phyloP scores from a whole-genome alignment of 2,329 filamentous ascomycete genomes.

The Xylaria sp. region DNA sequence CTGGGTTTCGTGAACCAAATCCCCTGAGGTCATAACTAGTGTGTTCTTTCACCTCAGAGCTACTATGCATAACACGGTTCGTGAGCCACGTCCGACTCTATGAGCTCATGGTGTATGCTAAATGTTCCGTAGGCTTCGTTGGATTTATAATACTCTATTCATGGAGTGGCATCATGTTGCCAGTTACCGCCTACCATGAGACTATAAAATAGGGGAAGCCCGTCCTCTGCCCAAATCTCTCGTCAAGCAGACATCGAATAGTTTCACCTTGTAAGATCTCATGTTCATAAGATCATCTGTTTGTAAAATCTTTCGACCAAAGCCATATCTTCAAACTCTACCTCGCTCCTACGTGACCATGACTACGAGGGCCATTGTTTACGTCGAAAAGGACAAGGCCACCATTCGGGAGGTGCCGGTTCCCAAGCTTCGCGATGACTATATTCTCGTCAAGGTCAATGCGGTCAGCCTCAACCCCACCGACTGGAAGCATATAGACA shows the following conservation, averaged over 20 bases:
- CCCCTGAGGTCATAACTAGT: background rate
- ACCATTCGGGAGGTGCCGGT: slow-evolving; percentile 39
- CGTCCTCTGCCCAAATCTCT: background rate
- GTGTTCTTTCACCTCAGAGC: background rate
- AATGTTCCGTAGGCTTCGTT: background rate
- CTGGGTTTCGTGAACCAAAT: background rate
- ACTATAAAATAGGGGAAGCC: background rate
- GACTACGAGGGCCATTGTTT: slow-evolving; percentile 39
- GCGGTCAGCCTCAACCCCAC: slow-evolving; percentile 52
- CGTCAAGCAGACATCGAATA: no score
- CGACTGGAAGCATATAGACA: slow-evolving; percentile 50
- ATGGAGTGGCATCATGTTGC: background rate
- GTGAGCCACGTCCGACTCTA: background rate
- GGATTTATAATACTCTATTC: background rate
- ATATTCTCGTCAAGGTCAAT: slow-evolving; percentile 49
- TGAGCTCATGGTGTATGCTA: background rate
- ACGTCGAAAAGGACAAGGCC: slow-evolving; percentile 34
- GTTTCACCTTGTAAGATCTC: background rate
- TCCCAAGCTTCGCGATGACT: slow-evolving; percentile 42
- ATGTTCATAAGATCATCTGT: background rate
- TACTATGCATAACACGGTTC: background rate
- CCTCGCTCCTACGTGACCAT: slow-evolving; percentile 1
- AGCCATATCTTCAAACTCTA: background rate
- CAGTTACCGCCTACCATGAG: background rate
- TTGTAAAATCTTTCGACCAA: background rate